Conservation (phyloP, 352 stramenopile species). For the Globisporangium okanoganense region DNA sequence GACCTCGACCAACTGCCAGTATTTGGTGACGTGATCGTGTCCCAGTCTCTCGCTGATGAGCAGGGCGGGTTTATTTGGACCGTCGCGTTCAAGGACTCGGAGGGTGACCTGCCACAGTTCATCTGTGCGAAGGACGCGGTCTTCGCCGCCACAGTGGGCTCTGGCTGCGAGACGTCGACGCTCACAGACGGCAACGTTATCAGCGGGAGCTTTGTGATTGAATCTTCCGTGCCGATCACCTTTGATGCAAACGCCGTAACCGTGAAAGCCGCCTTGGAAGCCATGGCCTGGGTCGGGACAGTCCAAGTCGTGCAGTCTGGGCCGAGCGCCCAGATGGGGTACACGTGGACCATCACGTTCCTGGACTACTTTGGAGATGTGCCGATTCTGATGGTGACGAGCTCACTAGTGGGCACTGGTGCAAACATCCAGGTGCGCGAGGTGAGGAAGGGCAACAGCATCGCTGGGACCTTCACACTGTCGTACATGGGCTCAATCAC, state of each 20-base stretch:
- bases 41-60: conserved; percentile 54
- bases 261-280: conserved; percentile 49
- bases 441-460: conserved; percentile 63
- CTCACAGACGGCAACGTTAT: conserved; percentile 74
- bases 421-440: conserved; percentile 54
- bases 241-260: conserved; percentile 47
- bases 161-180: conserved; percentile 52
- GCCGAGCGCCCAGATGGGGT: conserved; percentile 55
- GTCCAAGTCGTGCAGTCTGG: conserved; percentile 53
- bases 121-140: conserved; percentile 52
- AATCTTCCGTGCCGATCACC: conserved; percentile 48
- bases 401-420: conserved; percentile 56
- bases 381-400: conserved; percentile 50
- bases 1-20: conserved; percentile 55
- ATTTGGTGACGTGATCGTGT: conserved; percentile 58
- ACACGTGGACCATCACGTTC: conserved; percentile 76
- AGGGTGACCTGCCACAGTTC: conserved; percentile 69
- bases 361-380: conserved; percentile 68
- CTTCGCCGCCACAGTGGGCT: conserved; percentile 25
- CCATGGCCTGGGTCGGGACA: conserved; percentile 52
- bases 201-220: conserved; percentile 66
- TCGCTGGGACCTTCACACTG: conserved; percentile 62
- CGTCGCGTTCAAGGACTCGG: conserved; percentile 58
- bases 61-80: conserved; percentile 78
- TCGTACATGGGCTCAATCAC: conserved; percentile 40